Percentiles rank a stretch among this genome's conserved stretches.
phyloP scores from a whole-genome alignment of 2,329 filamentous ascomycete genomes.

The Amphichorda felina region DNA sequence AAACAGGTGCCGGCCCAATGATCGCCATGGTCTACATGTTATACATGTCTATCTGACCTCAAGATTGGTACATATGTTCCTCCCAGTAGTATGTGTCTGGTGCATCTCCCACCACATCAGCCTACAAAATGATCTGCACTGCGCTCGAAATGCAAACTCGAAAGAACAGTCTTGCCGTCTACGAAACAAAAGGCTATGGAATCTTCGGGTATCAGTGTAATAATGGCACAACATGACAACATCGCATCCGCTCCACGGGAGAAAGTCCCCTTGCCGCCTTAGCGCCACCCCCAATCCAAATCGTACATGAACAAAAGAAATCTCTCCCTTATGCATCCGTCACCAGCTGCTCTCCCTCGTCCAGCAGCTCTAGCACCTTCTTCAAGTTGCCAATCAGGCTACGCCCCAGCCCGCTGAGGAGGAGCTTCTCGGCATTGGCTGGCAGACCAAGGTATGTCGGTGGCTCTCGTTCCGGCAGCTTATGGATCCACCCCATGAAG shows the following conservation, averaged over 20 bases:
- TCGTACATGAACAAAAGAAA: neutral
- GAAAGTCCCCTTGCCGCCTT: no score
- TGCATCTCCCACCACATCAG: no score
- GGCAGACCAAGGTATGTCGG: conserved; percentile 90
- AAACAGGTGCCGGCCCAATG: no score
- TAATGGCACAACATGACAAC: no score
- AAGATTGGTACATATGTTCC: no score
- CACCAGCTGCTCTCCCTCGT: conserved; percentile 89
- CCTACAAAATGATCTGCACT: neutral
- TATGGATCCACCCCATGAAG: conserved; percentile 85
- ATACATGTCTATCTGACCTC: no score
- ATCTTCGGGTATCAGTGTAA: conserved; percentile 4
- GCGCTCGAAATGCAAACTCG: neutral
- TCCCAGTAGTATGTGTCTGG: no score
- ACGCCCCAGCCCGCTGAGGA: conserved; percentile 78
- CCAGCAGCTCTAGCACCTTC: conserved; percentile 75
- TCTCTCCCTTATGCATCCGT: conserved; percentile 36
- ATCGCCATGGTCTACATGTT: no score
- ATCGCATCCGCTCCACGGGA: no score
- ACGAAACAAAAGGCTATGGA: neutral
- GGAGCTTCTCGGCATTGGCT: conserved; percentile 89
- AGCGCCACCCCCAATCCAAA: neutral
- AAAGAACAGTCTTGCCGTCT: neutral
- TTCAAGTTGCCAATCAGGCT: conserved; percentile 76
- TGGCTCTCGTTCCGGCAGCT: conserved; percentile 86